Conservation (phyloP, 2,329 filamentous ascomycete species). For the Beauveria scarabaeidicola region DNA sequence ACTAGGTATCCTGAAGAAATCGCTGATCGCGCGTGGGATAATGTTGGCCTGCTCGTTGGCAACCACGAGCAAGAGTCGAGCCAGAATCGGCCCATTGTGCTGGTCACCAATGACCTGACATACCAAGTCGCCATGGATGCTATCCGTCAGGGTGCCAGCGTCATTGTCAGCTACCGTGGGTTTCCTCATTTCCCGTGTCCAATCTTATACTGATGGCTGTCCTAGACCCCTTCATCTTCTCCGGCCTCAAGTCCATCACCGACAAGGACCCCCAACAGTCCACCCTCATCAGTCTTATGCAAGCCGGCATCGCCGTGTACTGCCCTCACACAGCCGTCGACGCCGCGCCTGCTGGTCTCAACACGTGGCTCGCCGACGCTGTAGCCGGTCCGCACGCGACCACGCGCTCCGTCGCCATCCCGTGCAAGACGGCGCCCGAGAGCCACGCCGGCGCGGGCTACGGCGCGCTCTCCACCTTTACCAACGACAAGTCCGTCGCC, state of each 20-base stretch:
- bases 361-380: conserved; percentile 88
- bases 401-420: conserved; percentile 35
- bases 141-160: conserved; percentile 63
- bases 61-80: conserved; percentile 28
- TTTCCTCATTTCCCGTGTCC: neutral
- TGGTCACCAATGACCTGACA: conserved; percentile 80
- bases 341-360: conserved; percentile 74
- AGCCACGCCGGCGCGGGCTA: conserved; percentile 43
- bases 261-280: conserved; percentile 78
- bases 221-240: conserved; percentile 98
- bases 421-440: conserved; percentile 33
- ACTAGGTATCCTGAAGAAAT: conserved; percentile 77
- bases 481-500: conserved; percentile 21
- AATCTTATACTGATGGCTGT: conserved; percentile 25
- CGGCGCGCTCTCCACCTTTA: conserved; percentile 40
- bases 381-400: conserved; percentile 49
- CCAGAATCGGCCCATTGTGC: conserved; percentile 29
- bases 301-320: conserved; percentile 88
- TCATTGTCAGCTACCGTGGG: conserved; percentile 82
- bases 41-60: conserved; percentile 72
- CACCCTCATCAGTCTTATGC: conserved; percentile 71
- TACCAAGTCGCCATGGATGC: conserved; percentile 84
- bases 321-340: conserved; percentile 93
- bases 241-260: conserved; percentile 80
- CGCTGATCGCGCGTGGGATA: conserved; percentile 88